These are phyloP conservation scores for Austropuccinia psidii DNA, from an alignment of 1,284 basidiomycete species.

Conservation along the genomic window DNA sequence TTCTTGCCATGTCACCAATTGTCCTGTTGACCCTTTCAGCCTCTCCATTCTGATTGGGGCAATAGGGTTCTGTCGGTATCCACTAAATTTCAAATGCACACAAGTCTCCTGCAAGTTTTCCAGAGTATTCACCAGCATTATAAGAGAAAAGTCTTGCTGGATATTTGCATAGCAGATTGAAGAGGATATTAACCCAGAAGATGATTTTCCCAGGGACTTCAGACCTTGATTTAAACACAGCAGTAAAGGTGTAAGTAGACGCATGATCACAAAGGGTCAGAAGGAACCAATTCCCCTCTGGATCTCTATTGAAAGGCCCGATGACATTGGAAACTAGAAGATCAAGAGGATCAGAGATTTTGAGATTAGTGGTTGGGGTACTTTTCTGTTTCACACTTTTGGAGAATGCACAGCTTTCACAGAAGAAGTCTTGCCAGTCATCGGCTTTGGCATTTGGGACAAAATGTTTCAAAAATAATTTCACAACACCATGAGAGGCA, in stretches of 20 bases:
- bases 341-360: background rate
- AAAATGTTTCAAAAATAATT: background rate
- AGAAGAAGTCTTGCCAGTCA: background rate
- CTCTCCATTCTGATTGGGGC: slow-evolving; percentile 4
- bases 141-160: too few species aligned
- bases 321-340: background rate
- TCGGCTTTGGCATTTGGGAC: background rate
- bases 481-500: background rate
- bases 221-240: background rate
- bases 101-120: background rate
- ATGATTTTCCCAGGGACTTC: too few species aligned
- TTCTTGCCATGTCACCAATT: background rate
- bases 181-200: too few species aligned
- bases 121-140: too few species aligned
- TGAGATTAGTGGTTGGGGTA: background rate
- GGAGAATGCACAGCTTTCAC: background rate
- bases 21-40: slow-evolving; percentile 18
- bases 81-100: background rate
- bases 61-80: background rate
- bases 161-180: too few species aligned
- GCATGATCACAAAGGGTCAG: background rate
- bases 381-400: background rate
- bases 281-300: background rate
- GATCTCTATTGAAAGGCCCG: background rate
- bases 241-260: background rate